These are phyloP conservation scores for Aspergillus neotritici DNA, from an alignment of 2,329 filamentous ascomycete genomes.

Conservation along the genomic window DNA sequence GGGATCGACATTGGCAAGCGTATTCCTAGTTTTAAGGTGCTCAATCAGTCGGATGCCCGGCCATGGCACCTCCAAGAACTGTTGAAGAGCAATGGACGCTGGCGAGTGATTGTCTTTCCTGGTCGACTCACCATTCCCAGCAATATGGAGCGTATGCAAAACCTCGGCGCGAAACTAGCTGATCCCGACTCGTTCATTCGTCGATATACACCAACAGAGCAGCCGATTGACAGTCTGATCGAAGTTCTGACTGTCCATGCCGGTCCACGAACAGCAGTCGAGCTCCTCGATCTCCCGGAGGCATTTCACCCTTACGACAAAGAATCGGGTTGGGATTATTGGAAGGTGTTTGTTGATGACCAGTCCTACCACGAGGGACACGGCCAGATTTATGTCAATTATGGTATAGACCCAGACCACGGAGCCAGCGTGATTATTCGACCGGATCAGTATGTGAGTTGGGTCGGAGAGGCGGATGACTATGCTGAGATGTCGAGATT, in stretches of 20 bases:
- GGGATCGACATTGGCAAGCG: constrained; percentile 31
- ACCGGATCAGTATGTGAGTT: constrained; percentile 51
- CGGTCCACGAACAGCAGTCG: constrained; percentile 23
- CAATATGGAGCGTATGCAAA: constrained; percentile 44
- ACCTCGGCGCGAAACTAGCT: constrained; percentile 44
- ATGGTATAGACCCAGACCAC: constrained; percentile 43
- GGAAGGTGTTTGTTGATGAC: constrained; percentile 52
- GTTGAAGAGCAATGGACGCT: constrained; percentile 34
- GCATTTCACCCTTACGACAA: constrained; percentile 45
- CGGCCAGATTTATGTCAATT: constrained; percentile 51
- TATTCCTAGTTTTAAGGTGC: constrained; percentile 31
- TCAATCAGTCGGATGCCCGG: constrained; percentile 34
- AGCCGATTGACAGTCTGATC: background rate
- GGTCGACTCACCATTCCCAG: constrained; percentile 48
- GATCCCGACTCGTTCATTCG: constrained; percentile 38
- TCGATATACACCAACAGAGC: constrained; percentile 36
- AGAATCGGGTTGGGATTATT: constrained; percentile 50
- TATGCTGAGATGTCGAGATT: constrained; percentile 14
- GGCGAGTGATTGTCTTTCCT: constrained; percentile 50
- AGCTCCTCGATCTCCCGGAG: constrained; percentile 36
- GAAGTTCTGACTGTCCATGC: constrained; percentile 2
- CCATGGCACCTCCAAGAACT: constrained; percentile 36
- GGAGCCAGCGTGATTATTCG: constrained; percentile 49
- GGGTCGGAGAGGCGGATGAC: constrained; percentile 19
- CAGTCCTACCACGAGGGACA: constrained; percentile 45